Percentiles rank a stretch among this genome's conserved stretches.
Evolutionary conservation across 2,329 filamentous ascomycete genomes (phyloP).

Genomic region (Colletotrichum tamarilloi): DNA sequence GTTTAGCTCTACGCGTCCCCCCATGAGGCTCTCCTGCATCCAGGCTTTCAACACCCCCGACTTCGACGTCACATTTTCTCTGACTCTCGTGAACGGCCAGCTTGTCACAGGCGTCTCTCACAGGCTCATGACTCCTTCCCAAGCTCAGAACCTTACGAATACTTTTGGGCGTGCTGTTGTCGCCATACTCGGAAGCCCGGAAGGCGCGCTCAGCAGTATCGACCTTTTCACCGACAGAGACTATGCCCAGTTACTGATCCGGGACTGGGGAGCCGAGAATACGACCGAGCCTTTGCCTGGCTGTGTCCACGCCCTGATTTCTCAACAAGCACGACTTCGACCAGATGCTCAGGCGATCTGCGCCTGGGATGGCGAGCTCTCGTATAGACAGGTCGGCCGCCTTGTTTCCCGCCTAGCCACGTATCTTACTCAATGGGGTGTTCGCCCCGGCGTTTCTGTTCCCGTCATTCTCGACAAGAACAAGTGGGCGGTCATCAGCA

Average conservation of each 20-base stretch:
- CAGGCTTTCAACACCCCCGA: conserved; percentile 56
- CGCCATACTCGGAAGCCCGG: conserved; percentile 55
- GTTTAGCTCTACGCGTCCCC: conserved; percentile 41
- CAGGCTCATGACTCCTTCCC: conserved; percentile 53
- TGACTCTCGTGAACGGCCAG: conserved; percentile 53
- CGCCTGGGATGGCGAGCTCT: conserved; percentile 58
- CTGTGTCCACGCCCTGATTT: conserved; percentile 58
- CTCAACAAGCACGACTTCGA: conserved; percentile 50
- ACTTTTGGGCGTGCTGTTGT: conserved; percentile 65
- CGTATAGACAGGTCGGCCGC: conserved; percentile 52
- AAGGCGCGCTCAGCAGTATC: conserved; percentile 54
- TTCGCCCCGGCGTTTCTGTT: conserved; percentile 66
- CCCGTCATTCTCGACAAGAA: conserved; percentile 78
- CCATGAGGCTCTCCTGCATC: conserved; percentile 47
- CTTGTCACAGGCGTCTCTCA: conserved; percentile 58
- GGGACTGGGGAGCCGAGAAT: conserved; percentile 57
- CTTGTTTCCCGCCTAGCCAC: conserved; percentile 52
- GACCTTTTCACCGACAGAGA: conserved; percentile 68
- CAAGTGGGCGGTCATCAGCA: conserved; percentile 73
- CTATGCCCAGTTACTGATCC: conserved; percentile 63
- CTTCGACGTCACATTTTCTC: conserved; percentile 58
- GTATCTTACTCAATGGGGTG: conserved; percentile 62
- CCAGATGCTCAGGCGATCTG: conserved; percentile 54
- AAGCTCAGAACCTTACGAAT: conserved; percentile 59
- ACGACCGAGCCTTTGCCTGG: conserved; percentile 52